A percentile compares a stretch with the other conserved stretches of the same genome.
These are phyloP conservation scores for Kodamaea anthophila DNA, from an alignment of 1,139 yeast species.

Conservation along the genomic window DNA sequence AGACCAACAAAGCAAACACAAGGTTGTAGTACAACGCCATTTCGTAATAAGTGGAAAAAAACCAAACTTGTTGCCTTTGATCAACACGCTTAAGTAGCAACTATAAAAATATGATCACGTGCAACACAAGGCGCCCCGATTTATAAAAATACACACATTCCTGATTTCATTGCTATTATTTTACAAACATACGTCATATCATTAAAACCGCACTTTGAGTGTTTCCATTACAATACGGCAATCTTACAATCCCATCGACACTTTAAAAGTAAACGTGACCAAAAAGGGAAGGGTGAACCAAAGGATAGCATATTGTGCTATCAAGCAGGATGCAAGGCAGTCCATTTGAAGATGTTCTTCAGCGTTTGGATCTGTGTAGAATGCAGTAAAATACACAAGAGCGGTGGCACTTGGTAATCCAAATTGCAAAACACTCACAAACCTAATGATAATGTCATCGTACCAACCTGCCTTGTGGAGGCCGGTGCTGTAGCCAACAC, in stretches of 20 bases:
- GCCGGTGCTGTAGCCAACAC: conserved; percentile 42
- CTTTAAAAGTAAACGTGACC: conserved; percentile 51
- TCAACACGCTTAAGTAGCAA: too few species aligned
- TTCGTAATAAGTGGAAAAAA: conserved; percentile 1
- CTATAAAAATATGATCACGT: background rate
- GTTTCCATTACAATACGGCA: too few species aligned
- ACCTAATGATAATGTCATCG: conserved; percentile 46
- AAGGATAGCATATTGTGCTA: conserved; percentile 60
- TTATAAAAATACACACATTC: too few species aligned
- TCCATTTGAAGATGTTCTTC: conserved; percentile 73
- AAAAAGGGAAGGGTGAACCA: conserved; percentile 61
- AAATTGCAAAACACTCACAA: conserved; percentile 68
- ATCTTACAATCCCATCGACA: conserved; percentile 28
- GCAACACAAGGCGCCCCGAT: too few species aligned
- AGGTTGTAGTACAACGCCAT: conserved; percentile 75
- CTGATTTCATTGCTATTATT: too few species aligned
- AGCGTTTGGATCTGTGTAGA: conserved; percentile 61
- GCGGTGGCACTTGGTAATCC: conserved; percentile 87
- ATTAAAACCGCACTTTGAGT: too few species aligned
- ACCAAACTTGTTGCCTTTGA: too few species aligned
- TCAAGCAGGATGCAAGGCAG: conserved; percentile 66
- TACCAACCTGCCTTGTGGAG: conserved; percentile 41
- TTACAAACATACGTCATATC: too few species aligned
- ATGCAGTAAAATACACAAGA: conserved; percentile 76
- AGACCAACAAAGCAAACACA: conserved; percentile 67